These are phyloP conservation scores for Euphorbia celastroides DNA, from an alignment of 441 rosid genomes.

Conservation along the genomic window DNA sequence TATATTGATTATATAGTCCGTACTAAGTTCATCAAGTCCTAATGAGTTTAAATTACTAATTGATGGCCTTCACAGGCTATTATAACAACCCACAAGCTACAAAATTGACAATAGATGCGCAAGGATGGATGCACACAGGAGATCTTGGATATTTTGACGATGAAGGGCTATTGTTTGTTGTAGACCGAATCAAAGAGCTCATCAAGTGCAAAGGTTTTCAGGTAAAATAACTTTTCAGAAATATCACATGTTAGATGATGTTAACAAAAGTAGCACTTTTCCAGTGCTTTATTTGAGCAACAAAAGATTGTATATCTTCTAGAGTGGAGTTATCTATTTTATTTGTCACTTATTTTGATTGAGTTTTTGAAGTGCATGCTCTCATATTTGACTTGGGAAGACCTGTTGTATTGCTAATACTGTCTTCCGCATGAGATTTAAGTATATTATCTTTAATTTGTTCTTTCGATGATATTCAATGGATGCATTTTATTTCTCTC, in stretches of 20 bases:
- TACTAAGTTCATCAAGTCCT: background rate
- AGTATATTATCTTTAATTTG: background rate
- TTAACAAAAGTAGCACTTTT: background rate
- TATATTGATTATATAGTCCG: background rate
- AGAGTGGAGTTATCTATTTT: background rate
- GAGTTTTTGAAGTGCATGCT: background rate
- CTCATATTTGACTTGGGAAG: background rate
- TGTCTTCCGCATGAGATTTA: background rate
- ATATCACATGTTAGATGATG: background rate
- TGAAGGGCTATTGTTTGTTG: slow-evolving; percentile 57
- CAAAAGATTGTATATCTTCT: background rate
- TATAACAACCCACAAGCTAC: slow-evolving; percentile 41
- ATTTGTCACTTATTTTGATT: background rate
- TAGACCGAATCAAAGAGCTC: slow-evolving; percentile 71
- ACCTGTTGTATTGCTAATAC: background rate
- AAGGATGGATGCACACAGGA: slow-evolving; percentile 41
- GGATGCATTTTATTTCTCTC: background rate
- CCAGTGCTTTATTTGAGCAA: background rate
- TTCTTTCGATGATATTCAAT: background rate
- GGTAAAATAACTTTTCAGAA: slow-evolving; percentile 25
- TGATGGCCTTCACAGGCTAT: slow-evolving; percentile 30
- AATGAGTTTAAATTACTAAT: background rate
- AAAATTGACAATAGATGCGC: slow-evolving; percentile 29
- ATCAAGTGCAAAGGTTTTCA: slow-evolving; percentile 76
- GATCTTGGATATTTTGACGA: slow-evolving; percentile 70